Evolutionary conservation across 441 rosid species (phyloP).

Genomic region (Isatis lusitanica): DNA sequence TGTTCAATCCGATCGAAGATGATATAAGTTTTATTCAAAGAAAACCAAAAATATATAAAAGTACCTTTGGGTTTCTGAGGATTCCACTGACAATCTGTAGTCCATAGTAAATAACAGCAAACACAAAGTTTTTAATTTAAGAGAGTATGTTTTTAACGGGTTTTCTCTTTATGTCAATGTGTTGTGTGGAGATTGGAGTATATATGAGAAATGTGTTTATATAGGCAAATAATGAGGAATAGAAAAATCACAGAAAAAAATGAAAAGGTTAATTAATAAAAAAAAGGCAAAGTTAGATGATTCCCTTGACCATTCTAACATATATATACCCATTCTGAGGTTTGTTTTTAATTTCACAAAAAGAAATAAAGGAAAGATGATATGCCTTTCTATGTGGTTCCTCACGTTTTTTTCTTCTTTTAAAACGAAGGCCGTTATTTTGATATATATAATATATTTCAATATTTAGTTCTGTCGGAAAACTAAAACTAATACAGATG

Average conservation of each 20-base stretch:
- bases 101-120: slow-evolving; percentile 7
- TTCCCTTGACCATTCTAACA: slow-evolving; percentile 8
- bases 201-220: background rate
- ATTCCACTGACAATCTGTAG: slow-evolving; percentile 13
- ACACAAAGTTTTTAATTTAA: background rate
- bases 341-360: background rate
- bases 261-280: background rate
- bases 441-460: no score
- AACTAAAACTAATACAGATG: no score
- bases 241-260: background rate
- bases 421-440: background rate
- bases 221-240: slow-evolving; percentile 20
- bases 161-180: background rate
- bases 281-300: slow-evolving; percentile 15
- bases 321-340: no score
- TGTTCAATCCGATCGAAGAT: background rate
- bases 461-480: no score
- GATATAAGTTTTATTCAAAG: background rate
- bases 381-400: background rate
- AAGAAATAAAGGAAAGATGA: background rate
- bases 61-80: slow-evolving; percentile 28
- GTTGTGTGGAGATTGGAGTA: background rate
- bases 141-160: background rate
- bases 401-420: no score
- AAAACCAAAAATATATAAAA: background rate